Evolutionary conservation across 345 rosid genomes (phyloP).

Genomic region (Salix viminalis): DNA sequence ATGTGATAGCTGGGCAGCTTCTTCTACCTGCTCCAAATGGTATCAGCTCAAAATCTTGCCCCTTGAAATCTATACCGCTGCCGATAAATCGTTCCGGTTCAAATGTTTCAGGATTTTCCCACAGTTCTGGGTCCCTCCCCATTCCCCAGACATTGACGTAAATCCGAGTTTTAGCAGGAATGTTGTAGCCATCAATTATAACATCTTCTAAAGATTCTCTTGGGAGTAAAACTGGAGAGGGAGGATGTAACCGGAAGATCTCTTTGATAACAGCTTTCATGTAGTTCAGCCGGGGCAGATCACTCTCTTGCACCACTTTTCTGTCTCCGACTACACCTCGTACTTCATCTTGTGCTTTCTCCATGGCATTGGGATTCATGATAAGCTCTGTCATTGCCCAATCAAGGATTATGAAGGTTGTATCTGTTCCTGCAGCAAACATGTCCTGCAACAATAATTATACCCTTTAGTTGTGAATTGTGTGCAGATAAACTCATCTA

Average conservation of each 20-base stretch:
- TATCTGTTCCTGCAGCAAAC: slow-evolving; percentile 26
- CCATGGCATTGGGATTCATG: slow-evolving; percentile 19
- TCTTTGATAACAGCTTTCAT: slow-evolving; percentile 22
- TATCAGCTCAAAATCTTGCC: slow-evolving; percentile 16
- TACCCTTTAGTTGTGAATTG: neutral
- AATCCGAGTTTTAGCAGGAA: slow-evolving; percentile 14
- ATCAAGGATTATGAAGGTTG: slow-evolving; percentile 22
- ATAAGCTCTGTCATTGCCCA: slow-evolving; percentile 26
- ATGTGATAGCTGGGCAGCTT: slow-evolving; percentile 16
- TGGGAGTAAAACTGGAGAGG: slow-evolving; percentile 14
- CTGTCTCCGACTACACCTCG: slow-evolving; percentile 4
- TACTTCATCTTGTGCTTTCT: slow-evolving; percentile 24
- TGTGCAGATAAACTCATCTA: neutral
- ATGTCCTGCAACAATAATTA: slow-evolving; percentile 17
- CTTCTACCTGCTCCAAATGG: slow-evolving; percentile 25
- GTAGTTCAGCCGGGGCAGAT: slow-evolving; percentile 15
- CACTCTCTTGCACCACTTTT: slow-evolving; percentile 7
- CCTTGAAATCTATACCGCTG: slow-evolving; percentile 18
- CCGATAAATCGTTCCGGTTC: slow-evolving; percentile 14
- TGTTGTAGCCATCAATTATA: slow-evolving; percentile 13
- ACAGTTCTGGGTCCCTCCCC: slow-evolving; percentile 10
- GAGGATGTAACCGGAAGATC: slow-evolving; percentile 14
- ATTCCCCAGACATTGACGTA: slow-evolving; percentile 19
- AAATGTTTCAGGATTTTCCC: slow-evolving; percentile 14
- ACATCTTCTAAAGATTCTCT: slow-evolving; percentile 21